Base-by-base conservation (phyloP, 2,329 filamentous ascomycete species). In the Colletotrichum theobromicola region DNA sequence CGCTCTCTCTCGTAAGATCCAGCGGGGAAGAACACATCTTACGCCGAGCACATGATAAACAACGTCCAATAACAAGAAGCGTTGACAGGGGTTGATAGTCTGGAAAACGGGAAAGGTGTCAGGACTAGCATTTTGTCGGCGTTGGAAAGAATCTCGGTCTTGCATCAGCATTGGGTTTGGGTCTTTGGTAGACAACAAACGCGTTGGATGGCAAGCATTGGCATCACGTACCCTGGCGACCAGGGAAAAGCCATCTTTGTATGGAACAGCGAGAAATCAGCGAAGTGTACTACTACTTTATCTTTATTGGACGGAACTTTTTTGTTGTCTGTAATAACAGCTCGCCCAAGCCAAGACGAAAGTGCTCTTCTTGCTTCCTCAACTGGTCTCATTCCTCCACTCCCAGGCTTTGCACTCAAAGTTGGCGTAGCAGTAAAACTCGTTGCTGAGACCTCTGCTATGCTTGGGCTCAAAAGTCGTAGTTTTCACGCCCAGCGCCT, bases 341-440 rank as follows among this genome's bases (percentile, higher is more conserved):
- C 34, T 26, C 10, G 34, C 7, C 16, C 28, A 34, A 18, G 26
- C 28, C 24, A 34, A 21, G 10, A 60, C 8, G 16, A 32, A 60
- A 57, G 5, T 5, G 15, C 16, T n/a, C 9, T 7, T n/a, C n/a
- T n/a, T 32, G 10, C 15, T 24, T 10, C 46, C 37, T 75, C 50
- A 71, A 21, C 57, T 67, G 6, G 69, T 75, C 69, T 82, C 78
- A 28, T 57, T 46, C 26, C 37, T 28, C 83, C 84, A 90, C 57
- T 81, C 83, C 88, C 90, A 91, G 6, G 82, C 82, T 8, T 84
- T 84, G 78, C 92, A 90, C 81, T 94, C 92, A 80, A 94, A 96
- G 80, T 94, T 96, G 28, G 94, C 91, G 80, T 95, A 96, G 82
- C 93, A 95, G 80, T 90, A 89, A 81, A 95, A 97, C 83, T 95